Evolutionary conservation across 2,329 filamentous ascomycete genomes (phyloP), one percentile per base, ranked within the genome.

Genomic region (Ophiostoma tasmaniense): DNA sequence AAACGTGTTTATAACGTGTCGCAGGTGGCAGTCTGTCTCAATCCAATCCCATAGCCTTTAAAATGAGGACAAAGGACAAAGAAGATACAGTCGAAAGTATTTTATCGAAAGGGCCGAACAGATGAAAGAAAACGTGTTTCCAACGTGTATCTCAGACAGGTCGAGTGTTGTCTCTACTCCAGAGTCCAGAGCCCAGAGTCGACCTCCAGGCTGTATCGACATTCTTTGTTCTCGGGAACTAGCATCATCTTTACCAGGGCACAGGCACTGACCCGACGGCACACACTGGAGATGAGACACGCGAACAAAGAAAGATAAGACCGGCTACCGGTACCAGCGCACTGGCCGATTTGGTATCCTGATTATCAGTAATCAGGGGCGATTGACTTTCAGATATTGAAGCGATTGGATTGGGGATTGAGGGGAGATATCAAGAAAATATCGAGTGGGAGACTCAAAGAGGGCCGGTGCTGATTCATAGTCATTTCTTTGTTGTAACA

Each of bases 51-150:
- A 39, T 8, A 45, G 42, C 20, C 42, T 33, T 33, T 33, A 33
- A 33, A 33, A 6, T 33, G 8, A 33, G 33, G 33, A 33, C 33
- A 7, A 17, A 45, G 42, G 42, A 45, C 17, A 45, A n/a, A 45
- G 17, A 45, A 45, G 42, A n/a, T 7, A 45, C 20, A 45, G 25
- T 55, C 50, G 50, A 28, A 22, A 25, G n/a, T 55, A 22, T 4
- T 55, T 10, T 5, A 3, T 25, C 50, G 39, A 55, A 55, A 55
- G 50, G 50, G 50, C 50, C 50, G 50, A 55, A 55, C n/a, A 55
- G 50, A 11, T 55, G 50, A 55, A 55, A 55, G 50, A 55, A 55
- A 55, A 55, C 50, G 50, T 55, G 50, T 55, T 55, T 55, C 50
- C 20, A 55, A 55, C 50, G 50, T 55, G 50, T 25, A 25, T 55